Percentiles rank a stretch among this genome's conserved stretches.
These are phyloP conservation scores for Pestalotiopsis sp. DNA, from an alignment of 2,329 filamentous ascomycete genomes.

Conservation along the genomic window DNA sequence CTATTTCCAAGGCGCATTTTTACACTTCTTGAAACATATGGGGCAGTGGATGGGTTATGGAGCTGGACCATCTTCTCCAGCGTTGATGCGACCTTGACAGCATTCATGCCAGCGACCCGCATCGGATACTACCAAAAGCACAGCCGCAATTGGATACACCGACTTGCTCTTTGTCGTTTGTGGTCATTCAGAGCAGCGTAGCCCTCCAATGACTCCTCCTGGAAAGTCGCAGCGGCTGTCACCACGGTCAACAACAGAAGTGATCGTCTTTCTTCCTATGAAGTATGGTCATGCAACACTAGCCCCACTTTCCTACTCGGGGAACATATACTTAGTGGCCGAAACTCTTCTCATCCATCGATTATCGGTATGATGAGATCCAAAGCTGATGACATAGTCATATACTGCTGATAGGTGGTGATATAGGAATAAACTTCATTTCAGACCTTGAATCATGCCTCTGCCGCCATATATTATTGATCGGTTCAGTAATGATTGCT, in stretches of 20 bases:
- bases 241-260: background rate
- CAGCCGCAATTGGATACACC: background rate
- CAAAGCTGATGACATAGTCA: no score
- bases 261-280: background rate
- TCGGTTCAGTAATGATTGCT: no score
- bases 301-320: background rate
- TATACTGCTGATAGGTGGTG: no score
- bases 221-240: background rate
- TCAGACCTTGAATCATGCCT: no score
- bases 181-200: background rate
- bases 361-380: no score
- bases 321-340: background rate
- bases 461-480: no score
- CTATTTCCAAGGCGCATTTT: background rate
- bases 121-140: constrained; percentile 14
- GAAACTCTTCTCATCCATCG: no score
- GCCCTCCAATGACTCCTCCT: background rate
- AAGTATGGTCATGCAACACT: background rate
- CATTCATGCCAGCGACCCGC: background rate
- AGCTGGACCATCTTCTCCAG: background rate
- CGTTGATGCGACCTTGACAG: background rate
- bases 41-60: background rate
- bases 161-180: background rate
- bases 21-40: background rate
- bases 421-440: no score